These are phyloP conservation scores for Helenozyma baotianmanensis DNA, from an alignment of 805 yeast species.

Conservation along the genomic window DNA sequence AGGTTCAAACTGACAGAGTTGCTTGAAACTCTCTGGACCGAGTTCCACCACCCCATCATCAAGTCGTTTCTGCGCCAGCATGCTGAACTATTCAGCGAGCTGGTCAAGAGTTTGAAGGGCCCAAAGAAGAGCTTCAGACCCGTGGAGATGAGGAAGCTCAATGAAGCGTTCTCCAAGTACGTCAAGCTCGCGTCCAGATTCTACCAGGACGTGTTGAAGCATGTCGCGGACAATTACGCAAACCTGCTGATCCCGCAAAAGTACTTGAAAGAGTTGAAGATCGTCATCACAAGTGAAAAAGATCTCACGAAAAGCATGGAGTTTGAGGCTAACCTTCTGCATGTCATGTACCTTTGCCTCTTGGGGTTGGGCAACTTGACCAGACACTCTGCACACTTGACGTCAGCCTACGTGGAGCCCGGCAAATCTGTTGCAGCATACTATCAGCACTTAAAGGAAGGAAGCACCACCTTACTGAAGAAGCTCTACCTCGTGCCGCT, in stretches of 20 bases:
- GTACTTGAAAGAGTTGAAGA: slow-evolving; percentile 26
- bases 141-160: slow-evolving; percentile 55
- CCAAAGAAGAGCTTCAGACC: slow-evolving; percentile 18
- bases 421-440: slow-evolving; percentile 10
- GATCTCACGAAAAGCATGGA: slow-evolving; percentile 3
- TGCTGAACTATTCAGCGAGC: slow-evolving; percentile 19
- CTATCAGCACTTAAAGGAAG: slow-evolving; percentile 8
- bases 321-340: slow-evolving; percentile 11
- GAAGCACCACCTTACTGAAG: slow-evolving; percentile 26
- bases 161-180: slow-evolving; percentile 48
- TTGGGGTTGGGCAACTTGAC: slow-evolving; percentile 15
- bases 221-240: slow-evolving; percentile 33
- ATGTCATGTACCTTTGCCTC: slow-evolving; percentile 13
- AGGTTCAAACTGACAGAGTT: slow-evolving; percentile 35
- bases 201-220: slow-evolving; percentile 40
- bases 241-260: slow-evolving; percentile 31
- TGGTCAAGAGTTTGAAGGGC: slow-evolving; percentile 16
- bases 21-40: slow-evolving; percentile 52
- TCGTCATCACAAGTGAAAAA: slow-evolving; percentile 6
- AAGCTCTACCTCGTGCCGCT: slow-evolving; percentile 25
- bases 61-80: slow-evolving; percentile 48
- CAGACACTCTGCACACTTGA: slow-evolving; percentile 9
- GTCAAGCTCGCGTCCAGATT: slow-evolving; percentile 44
- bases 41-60: slow-evolving; percentile 60
- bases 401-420: slow-evolving; percentile 11